Conservation (phyloP, 345 rosid species). For the Linum lewisii region DNA sequence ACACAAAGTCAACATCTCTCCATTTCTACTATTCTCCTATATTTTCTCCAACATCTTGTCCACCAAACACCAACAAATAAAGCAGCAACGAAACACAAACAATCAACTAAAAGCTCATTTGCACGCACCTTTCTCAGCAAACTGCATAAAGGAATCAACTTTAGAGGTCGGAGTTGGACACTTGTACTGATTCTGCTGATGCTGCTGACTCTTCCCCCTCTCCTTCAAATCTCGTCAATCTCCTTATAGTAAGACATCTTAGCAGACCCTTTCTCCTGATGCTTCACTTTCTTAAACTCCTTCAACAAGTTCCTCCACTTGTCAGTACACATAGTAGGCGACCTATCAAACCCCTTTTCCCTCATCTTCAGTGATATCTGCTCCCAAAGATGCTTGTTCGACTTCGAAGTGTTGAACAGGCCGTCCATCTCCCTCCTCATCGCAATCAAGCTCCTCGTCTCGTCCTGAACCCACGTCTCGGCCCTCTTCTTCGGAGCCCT, state of each 20-base stretch:
- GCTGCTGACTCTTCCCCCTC: slow-evolving; percentile 44
- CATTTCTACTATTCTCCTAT: too few species aligned
- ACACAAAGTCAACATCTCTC: too few species aligned
- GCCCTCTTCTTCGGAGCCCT: slow-evolving; percentile 95
- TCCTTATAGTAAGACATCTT: slow-evolving; percentile 93
- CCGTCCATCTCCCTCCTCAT: slow-evolving; percentile 82
- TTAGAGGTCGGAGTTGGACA: slow-evolving; percentile 54
- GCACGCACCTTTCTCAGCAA: slow-evolving; percentile 75
- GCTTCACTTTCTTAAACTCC: slow-evolving; percentile 89
- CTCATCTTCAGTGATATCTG: slow-evolving; percentile 85
- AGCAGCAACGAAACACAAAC: not conserved
- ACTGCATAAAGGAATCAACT: slow-evolving; percentile 81
- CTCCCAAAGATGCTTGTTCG: slow-evolving; percentile 97
- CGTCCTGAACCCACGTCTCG: slow-evolving; percentile 99
- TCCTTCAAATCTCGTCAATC: slow-evolving; percentile 91
- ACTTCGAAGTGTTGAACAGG: slow-evolving; percentile 88
- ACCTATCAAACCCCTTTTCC: slow-evolving; percentile 91
- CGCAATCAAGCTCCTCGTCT: slow-evolving; percentile 70
- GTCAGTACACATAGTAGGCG: slow-evolving; percentile 98
- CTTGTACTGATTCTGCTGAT: slow-evolving; percentile 53
- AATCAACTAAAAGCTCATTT: slow-evolving; percentile 1
- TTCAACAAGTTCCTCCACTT: slow-evolving; percentile 98
- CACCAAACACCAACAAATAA: too few species aligned
- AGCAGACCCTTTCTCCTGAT: slow-evolving; percentile 74
- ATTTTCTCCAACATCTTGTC: too few species aligned